These are phyloP conservation scores for Fonsecaea erecta DNA, from an alignment of 2,329 filamentous ascomycete genomes.

Conservation along the genomic window DNA sequence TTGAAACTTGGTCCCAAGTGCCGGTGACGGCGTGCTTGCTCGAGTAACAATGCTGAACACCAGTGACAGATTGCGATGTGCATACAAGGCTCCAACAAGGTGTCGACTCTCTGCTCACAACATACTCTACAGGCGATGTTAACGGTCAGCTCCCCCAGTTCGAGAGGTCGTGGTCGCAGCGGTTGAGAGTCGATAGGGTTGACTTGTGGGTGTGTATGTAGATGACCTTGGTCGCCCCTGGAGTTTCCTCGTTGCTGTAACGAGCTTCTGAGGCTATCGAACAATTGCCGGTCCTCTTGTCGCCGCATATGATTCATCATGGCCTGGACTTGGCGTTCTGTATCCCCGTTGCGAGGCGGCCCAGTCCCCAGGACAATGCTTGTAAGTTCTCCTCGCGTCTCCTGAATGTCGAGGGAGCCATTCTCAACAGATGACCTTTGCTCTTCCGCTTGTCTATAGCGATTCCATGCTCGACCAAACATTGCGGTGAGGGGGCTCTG, in stretches of 20 bases:
- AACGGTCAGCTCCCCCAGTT: constrained; percentile 32
- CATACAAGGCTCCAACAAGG: constrained; percentile 36
- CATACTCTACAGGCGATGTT: constrained; percentile 36
- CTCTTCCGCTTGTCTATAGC: constrained; percentile 35
- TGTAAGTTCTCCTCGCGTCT: background rate
- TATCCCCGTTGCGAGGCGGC: constrained; percentile 8
- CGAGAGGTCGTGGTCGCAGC: constrained; percentile 24
- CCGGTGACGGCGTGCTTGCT: constrained; percentile 19
- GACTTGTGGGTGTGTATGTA: constrained; percentile 15
- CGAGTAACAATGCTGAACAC: constrained; percentile 32
- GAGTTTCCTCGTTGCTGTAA: background rate
- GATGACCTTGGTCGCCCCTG: constrained; percentile 4
- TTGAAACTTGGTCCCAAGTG: too few species aligned
- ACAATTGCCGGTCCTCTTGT: background rate
- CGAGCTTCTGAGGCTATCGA: background rate
- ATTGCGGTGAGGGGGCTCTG: constrained; percentile 34
- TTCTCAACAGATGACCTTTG: background rate
- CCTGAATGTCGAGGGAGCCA: background rate
- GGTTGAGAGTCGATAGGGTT: constrained; percentile 36
- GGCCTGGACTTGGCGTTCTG: background rate
- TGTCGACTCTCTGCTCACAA: constrained; percentile 36
- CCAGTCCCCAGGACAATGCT: constrained; percentile 7
- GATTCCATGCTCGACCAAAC: constrained; percentile 34
- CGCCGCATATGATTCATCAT: constrained; percentile 3
- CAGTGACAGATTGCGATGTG: constrained; percentile 36